Base-by-base conservation (phyloP, 2,329 filamentous ascomycete genomes). In the Alternaria sp. region DNA sequence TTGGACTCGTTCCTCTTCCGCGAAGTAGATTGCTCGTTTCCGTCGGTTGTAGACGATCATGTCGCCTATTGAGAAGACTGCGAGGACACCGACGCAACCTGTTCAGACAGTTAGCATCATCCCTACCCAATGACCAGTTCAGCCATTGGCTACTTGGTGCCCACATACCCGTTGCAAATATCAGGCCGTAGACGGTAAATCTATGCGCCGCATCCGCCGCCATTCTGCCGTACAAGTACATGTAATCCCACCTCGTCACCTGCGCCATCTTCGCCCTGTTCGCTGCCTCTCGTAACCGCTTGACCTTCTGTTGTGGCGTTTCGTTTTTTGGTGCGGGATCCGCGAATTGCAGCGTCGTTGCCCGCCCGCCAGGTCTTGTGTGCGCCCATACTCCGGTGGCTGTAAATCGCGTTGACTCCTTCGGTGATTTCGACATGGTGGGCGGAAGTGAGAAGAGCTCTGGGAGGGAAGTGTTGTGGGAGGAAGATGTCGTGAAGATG, bases 371-470 rank as follows among this genome's bases (percentile, higher is more conserved):
- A 45, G 85, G 80, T 77, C 91, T 91, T 69, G 88, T 88, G 68
- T 86, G 86, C 72, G 91, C 91, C 81, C 93, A 91, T 36, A 89
- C 89, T 64, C 86, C 88, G 17, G 88, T 91, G 25, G 89, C 83
- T 15, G 90, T 92, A 81, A 92, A 96, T 77, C 91, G 90, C 73
- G 92, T 96, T 70, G 92, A 92, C 79, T 94, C 92, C 73, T 88
- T 88, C 78, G 91, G 89, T 81, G 88, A 92, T 77, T 91, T 90
- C 64, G 90, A 86, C 83, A 84, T 84, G 47, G 23, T 79, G 62
- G 44, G 25, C 40, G 62, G 59, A n/a, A 30, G 23, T 40, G 62
- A 59, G 23, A 30, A 49, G 53, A 36, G 52, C 43, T 26, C 58
- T 59, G 47, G 54, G 44, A 26, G 45, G 40, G 21, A 61, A 47